Evolutionary conservation across 2,329 filamentous ascomycete species (phyloP).

Genomic region (Botryotinia narcissicola): DNA sequence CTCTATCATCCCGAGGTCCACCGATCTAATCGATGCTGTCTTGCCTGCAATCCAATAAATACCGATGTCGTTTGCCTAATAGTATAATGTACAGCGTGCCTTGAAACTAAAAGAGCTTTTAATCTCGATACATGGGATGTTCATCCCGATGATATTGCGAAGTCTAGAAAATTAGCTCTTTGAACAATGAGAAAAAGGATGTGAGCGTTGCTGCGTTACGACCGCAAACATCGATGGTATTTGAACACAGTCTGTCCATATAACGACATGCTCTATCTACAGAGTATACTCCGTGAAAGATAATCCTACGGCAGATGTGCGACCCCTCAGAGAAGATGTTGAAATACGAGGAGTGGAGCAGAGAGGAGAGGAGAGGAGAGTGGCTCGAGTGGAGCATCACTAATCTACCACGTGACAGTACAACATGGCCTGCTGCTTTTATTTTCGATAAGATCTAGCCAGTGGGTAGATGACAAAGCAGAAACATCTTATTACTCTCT

Average conservation of each 20-base stretch:
- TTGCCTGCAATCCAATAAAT: background rate
- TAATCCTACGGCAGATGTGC: background rate
- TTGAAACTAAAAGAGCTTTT: background rate
- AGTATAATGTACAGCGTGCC: background rate
- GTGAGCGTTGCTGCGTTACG: background rate
- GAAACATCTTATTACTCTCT: background rate
- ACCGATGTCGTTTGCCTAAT: background rate
- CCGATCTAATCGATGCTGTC: background rate
- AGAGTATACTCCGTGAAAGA: background rate
- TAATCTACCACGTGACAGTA: background rate
- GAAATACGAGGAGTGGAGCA: background rate
- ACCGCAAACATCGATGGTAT: background rate
- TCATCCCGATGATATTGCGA: background rate
- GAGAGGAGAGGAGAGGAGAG: background rate
- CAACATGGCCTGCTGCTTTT: background rate
- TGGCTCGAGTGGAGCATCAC: background rate
- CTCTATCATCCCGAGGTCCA: background rate
- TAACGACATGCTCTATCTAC: background rate
- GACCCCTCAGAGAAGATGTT: background rate
- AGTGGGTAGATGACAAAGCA: background rate
- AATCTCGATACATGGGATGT: background rate
- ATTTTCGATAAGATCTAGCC: background rate
- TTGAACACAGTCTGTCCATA: background rate
- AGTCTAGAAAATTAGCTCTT: background rate
- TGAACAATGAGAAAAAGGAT: background rate